phyloP scores from a whole-genome alignment of 208 protist genomes.

The Trichomonas tenax region DNA sequence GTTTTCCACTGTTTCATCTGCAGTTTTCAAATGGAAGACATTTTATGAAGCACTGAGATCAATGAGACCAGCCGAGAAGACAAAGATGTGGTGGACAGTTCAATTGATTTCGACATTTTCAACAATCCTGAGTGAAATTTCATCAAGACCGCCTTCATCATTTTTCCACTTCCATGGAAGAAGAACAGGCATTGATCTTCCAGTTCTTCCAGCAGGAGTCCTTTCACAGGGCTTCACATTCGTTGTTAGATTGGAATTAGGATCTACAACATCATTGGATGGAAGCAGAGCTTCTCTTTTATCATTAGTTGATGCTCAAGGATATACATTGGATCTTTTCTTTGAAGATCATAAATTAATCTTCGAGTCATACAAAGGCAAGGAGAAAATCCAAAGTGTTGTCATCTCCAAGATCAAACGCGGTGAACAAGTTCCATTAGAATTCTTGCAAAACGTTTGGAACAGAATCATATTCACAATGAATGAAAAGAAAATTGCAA shows the following conservation, averaged over 20 bases:
- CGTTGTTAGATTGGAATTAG: neutral
- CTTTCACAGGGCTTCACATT: neutral
- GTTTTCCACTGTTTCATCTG: neutral
- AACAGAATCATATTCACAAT: neutral
- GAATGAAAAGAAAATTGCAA: neutral
- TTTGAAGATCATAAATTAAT: neutral
- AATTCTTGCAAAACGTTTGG: neutral
- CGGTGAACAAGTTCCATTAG: neutral
- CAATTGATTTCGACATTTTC: neutral
- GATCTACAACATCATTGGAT: neutral
- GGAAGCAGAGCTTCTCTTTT: neutral
- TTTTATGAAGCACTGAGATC: neutral
- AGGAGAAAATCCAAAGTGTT: neutral
- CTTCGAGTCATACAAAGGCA: neutral
- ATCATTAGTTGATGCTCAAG: neutral
- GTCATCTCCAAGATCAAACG: neutral
- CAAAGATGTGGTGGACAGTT: neutral
- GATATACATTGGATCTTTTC: neutral
- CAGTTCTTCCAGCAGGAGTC: neutral
- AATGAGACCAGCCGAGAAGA: neutral
- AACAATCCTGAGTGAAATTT: neutral
- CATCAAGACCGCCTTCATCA: neutral
- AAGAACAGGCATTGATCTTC: neutral
- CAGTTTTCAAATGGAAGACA: constrained; percentile 14
- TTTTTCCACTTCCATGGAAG: constrained; percentile 14